Evolutionary conservation across 73 alveolate species (phyloP).

Genomic region (Uronychia binucleata): DNA sequence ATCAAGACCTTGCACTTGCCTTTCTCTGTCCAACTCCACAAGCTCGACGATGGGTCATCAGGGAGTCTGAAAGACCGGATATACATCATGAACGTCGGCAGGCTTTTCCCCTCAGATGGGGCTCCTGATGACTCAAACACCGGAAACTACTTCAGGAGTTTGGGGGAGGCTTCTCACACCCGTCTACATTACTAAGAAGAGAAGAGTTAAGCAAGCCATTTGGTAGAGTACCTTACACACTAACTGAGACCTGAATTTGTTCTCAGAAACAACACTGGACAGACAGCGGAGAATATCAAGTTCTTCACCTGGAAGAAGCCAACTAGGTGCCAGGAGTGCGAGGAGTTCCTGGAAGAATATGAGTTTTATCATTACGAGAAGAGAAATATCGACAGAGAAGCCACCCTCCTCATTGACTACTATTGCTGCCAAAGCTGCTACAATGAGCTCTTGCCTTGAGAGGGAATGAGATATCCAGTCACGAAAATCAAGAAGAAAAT

Average conservation of each 20-base stretch:
- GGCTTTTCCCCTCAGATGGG: constrained; percentile 46
- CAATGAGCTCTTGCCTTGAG: constrained; percentile 20
- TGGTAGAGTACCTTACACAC: neutral
- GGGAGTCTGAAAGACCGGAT: neutral
- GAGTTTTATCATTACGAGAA: constrained; percentile 58
- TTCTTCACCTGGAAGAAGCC: constrained; percentile 63
- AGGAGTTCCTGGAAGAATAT: constrained; percentile 35
- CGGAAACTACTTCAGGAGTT: neutral
- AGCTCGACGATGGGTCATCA: constrained; percentile 10
- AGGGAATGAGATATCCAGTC: constrained; percentile 46
- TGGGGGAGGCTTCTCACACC: no score
- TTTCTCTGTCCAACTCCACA: constrained; percentile 45
- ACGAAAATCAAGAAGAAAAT: constrained; percentile 22
- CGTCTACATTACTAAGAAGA: no score
- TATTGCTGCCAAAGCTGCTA: constrained; percentile 57
- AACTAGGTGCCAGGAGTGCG: constrained; percentile 54
- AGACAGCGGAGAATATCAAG: constrained; percentile 24
- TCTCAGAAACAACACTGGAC: constrained; percentile 17
- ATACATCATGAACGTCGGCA: constrained; percentile 37
- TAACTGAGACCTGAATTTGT: constrained; percentile 57
- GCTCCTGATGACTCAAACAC: neutral
- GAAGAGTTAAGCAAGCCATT: neutral
- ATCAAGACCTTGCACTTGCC: constrained; percentile 39
- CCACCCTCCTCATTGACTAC: constrained; percentile 24
- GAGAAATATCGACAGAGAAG: constrained; percentile 31